Conservation (phyloP, 306 rosid genomes). For the Vigna mungo region DNA sequence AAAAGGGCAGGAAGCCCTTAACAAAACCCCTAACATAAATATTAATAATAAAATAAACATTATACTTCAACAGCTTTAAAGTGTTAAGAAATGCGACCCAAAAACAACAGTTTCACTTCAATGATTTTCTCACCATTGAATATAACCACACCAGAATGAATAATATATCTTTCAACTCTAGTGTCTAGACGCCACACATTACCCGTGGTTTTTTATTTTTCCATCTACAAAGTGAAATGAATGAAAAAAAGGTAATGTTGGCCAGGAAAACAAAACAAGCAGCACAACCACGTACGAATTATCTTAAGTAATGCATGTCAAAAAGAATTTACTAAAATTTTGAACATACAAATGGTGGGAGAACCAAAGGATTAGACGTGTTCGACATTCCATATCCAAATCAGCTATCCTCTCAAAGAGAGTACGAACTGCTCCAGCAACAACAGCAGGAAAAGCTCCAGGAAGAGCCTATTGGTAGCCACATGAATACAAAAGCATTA, state of each 20-base stretch:
- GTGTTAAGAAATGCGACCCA: background rate
- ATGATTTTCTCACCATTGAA: slow-evolving; percentile 13
- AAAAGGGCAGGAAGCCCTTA: too few relatives aligned
- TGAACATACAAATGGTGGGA: slow-evolving; percentile 94
- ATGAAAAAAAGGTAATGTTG: background rate
- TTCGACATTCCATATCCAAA: slow-evolving; percentile 98
- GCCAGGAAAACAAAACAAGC: background rate
- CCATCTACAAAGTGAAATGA: background rate
- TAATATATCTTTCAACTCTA: background rate
- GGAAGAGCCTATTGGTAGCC: slow-evolving; percentile 87
- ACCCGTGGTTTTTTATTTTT: background rate
- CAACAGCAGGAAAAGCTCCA: slow-evolving; percentile 98
- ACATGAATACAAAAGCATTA: slow-evolving; percentile 43
- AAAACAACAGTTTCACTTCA: slow-evolving; percentile 24
- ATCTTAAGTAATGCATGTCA: slow-evolving; percentile 12
- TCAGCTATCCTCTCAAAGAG: slow-evolving; percentile 93
- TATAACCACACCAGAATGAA: slow-evolving; percentile 11
- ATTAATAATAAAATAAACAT: too few relatives aligned
- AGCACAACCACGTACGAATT: background rate
- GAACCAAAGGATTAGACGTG: slow-evolving; percentile 96
- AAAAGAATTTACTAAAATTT: slow-evolving; percentile 24
- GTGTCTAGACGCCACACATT: background rate
- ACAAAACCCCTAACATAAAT: too few relatives aligned
- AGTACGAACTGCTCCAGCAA: slow-evolving; percentile 97
- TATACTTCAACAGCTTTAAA: too few relatives aligned